These are phyloP conservation scores for Cladorrhinum sp. DNA, from an alignment of 2,329 filamentous ascomycete genomes.

Conservation along the genomic window DNA sequence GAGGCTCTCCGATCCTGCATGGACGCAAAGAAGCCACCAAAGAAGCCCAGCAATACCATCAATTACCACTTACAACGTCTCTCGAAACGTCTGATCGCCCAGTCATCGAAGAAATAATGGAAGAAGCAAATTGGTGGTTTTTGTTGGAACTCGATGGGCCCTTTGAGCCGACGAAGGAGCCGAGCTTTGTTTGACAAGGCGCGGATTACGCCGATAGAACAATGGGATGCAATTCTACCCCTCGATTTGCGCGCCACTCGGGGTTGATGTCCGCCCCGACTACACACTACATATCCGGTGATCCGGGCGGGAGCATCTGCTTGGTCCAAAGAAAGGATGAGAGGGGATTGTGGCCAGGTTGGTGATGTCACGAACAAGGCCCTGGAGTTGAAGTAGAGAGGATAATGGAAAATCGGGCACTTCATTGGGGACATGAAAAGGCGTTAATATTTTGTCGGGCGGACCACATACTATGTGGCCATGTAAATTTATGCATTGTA, in stretches of 20 bases:
- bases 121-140: not conserved
- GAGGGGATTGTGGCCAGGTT: not conserved
- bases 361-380: too few species aligned
- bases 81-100: constrained; percentile 63
- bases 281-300: not conserved
- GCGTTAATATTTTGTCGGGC: not conserved
- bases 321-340: not conserved
- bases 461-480: not conserved
- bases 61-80: constrained; percentile 87
- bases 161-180: not conserved
- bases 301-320: not conserved
- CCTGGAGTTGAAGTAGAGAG: not conserved
- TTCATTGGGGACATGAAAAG: not conserved
- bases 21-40: constrained; percentile 65
- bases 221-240: not conserved
- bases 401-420: not conserved
- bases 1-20: constrained; percentile 66
- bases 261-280: not conserved
- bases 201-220: not conserved
- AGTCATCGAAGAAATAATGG: constrained; percentile 39
- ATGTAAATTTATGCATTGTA: not conserved
- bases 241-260: not conserved
- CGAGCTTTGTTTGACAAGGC: not conserved
- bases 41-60: constrained; percentile 67
- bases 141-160: not conserved